phyloP scores from a whole-genome alignment of 495 filamentous ascomycete genomes.

The Trichodelitschia bisporula region DNA sequence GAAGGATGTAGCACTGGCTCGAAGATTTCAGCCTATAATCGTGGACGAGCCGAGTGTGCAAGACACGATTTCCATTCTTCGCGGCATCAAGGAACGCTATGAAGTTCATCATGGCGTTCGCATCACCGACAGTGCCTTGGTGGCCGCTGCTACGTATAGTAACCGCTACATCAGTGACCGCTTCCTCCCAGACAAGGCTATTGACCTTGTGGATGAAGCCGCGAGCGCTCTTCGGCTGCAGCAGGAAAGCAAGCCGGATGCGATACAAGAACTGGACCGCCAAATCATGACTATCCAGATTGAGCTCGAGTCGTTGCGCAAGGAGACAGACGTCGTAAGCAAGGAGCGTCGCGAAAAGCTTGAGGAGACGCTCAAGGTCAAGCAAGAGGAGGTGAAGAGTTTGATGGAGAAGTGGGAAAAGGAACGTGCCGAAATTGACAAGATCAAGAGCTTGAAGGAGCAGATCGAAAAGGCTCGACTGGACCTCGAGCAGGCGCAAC shows the following conservation, averaged over 20 bases:
- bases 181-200: slow-evolving; percentile 89
- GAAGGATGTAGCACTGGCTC: slow-evolving; percentile 81
- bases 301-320: slow-evolving; percentile 82
- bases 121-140: slow-evolving; percentile 78
- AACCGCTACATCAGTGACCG: slow-evolving; percentile 95
- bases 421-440: slow-evolving; percentile 61
- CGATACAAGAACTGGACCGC: slow-evolving; percentile 72
- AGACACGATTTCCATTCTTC: slow-evolving; percentile 85
- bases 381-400: slow-evolving; percentile 38
- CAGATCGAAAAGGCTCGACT: slow-evolving; percentile 62
- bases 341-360: slow-evolving; percentile 73
- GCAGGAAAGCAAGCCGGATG: slow-evolving; percentile 89
- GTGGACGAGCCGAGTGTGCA: slow-evolving; percentile 74
- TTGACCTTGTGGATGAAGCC: slow-evolving; percentile 90
- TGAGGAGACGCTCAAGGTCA: slow-evolving; percentile 43
- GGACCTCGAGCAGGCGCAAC: slow-evolving; percentile 68
- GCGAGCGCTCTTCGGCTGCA: slow-evolving; percentile 75
- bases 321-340: slow-evolving; percentile 76
- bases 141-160: slow-evolving; percentile 74
- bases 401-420: slow-evolving; percentile 72
- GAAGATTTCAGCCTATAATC: slow-evolving; percentile 80
- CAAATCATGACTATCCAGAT: slow-evolving; percentile 95
- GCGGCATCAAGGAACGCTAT: slow-evolving; percentile 91
- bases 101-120: slow-evolving; percentile 90
- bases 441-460: slow-evolving; percentile 63